phyloP scores from a whole-genome alignment of 1,284 basidiomycete genomes.

The Ganoderma leucocontextum region DNA sequence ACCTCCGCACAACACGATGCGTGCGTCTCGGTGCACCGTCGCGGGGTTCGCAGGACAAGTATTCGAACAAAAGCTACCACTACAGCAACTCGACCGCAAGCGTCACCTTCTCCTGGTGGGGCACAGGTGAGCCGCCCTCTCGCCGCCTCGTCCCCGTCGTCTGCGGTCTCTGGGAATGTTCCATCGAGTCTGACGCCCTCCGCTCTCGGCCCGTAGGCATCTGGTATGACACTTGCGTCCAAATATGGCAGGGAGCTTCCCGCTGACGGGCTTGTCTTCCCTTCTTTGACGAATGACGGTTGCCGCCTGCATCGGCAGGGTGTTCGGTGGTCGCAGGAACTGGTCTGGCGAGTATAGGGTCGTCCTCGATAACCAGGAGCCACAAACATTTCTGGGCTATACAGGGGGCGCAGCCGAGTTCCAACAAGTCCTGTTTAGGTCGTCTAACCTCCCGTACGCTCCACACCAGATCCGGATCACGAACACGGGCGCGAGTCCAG shows the following conservation, averaged over 20 bases:
- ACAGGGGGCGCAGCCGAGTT: slow-evolving; percentile 19
- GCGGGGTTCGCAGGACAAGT: slow-evolving; percentile 11
- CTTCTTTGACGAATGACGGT: slow-evolving; percentile 1
- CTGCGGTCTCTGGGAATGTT: not conserved
- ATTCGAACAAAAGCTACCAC: slow-evolving; percentile 31
- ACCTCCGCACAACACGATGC: not conserved
- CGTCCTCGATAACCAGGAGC: slow-evolving; percentile 27
- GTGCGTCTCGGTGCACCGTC: not conserved
- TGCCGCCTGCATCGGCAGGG: slow-evolving; percentile 23
- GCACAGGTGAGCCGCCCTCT: slow-evolving; percentile 31
- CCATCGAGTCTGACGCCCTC: not conserved
- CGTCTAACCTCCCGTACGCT: slow-evolving; percentile 11
- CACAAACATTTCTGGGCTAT: slow-evolving; percentile 16
- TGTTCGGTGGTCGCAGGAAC: slow-evolving; percentile 31
- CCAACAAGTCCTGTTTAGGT: slow-evolving; percentile 29
- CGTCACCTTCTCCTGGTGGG: slow-evolving; percentile 36
- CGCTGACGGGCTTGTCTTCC: not conserved
- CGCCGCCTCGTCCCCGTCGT: not conserved
- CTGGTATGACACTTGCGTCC: slow-evolving; percentile 22
- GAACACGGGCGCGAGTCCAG: slow-evolving; percentile 24
- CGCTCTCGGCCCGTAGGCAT: slow-evolving; percentile 20
- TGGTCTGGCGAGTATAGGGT: slow-evolving; percentile 34
- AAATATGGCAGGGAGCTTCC: not conserved
- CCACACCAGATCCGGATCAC: slow-evolving; percentile 33
- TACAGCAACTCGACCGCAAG: slow-evolving; percentile 32